Evolutionary conservation across 139 green algal genomes (phyloP), one percentile per base, ranked within the genome.

Genomic region (Tetradesmus lagerheimii): DNA sequence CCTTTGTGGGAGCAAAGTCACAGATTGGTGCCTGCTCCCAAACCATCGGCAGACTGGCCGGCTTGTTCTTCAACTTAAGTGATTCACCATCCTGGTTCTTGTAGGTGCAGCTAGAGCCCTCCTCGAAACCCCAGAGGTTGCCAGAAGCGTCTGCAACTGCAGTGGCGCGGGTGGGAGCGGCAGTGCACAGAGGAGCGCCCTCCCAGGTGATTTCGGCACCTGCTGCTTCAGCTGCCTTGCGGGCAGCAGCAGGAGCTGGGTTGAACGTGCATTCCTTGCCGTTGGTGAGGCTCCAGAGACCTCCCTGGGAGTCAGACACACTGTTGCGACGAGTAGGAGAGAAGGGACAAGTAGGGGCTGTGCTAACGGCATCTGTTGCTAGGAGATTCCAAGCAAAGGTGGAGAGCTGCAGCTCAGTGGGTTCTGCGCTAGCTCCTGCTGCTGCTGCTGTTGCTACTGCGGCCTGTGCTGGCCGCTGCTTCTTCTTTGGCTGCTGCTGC

Each of bases 191-290:
- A 20, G 80, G 80, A 9, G 80, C 80, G 35, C 57, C 57, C 5
- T 86, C 80, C 80, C 80, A 86, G 25, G 38, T 67, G 27, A 85
- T 37, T 43, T 66, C 53, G 2, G 39, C 41, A 8, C 41, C 41
- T 66, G 53, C 79, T 29, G 39, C 39, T 25, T 67, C 41, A 12
- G 79, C 41, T 37, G 50, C 27, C 15, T 38, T 11, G 39, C 25
- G 1, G 67, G 31, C n/a, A 34, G 35, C 37, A 83, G 35, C 37
- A 34, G 29, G 18, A 57, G 41, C 25, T 0, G 27, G 23, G 43
- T 50, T 85, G 79, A 85, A 85, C 14, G 79, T 29, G 20, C 79
- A 85, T 43, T 85, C 79, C 79, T 85, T 85, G 41, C 31, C 27
- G 4, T 85, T 66, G 27, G 53, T 85, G 25, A 85, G 25, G 25